These are phyloP conservation scores for Durotheca rogersii DNA, from an alignment of 495 filamentous ascomycete species.

Conservation along the genomic window DNA sequence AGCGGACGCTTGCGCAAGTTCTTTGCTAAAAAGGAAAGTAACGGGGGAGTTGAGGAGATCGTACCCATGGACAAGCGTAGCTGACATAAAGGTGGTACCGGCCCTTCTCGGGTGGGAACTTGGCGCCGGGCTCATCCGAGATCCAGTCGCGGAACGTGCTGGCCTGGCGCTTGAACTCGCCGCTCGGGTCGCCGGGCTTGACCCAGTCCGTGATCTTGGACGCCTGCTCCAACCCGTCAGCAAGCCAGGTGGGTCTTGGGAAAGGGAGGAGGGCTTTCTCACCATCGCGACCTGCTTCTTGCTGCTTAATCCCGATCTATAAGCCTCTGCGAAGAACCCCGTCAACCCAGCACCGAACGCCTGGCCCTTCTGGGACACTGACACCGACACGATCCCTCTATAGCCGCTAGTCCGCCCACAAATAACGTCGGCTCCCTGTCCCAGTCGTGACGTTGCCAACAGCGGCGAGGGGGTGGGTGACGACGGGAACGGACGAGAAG, in stretches of 20 bases:
- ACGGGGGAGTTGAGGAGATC: no score
- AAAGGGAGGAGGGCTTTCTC: background rate
- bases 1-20: no score
- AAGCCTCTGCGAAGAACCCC: no score
- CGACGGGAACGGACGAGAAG: no score
- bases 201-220: slow-evolving; percentile 82
- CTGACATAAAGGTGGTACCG: slow-evolving; percentile 79
- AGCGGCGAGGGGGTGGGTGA: no score
- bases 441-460: no score
- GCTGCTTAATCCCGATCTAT: background rate
- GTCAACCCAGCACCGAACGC: no score
- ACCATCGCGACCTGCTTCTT: slow-evolving; percentile 23
- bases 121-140: slow-evolving; percentile 55
- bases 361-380: no score
- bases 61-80: slow-evolving; percentile 75
- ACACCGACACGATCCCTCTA: no score
- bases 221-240: slow-evolving; percentile 6
- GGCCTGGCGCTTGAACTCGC: slow-evolving; percentile 84
- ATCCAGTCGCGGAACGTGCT: slow-evolving; percentile 73
- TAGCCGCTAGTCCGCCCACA: no score
- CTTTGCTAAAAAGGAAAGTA: no score
- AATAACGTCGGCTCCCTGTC: no score
- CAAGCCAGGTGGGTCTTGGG: background rate
- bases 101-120: slow-evolving; percentile 71
- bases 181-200: slow-evolving; percentile 65